Percentiles rank a stretch among this genome's conserved stretches.
phyloP scores from a whole-genome alignment of 495 filamentous ascomycete genomes.

The Tetracladium marchalianum region DNA sequence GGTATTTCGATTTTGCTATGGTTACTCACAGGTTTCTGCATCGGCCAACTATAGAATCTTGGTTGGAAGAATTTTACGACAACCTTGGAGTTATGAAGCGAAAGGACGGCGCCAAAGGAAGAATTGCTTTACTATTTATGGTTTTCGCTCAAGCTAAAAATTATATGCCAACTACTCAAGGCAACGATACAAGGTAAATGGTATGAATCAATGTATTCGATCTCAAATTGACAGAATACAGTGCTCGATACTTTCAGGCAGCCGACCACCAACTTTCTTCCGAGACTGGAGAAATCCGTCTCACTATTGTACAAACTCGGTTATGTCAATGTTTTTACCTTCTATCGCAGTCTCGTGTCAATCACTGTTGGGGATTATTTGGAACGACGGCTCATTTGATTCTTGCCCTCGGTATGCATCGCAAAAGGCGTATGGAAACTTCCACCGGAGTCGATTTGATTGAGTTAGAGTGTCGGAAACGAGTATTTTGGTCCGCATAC shows the following conservation, averaged over 20 bases:
- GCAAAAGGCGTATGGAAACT: constrained; percentile 17
- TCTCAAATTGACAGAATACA: constrained; percentile 12
- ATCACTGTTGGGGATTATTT: constrained; percentile 31
- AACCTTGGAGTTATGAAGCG: constrained; percentile 13
- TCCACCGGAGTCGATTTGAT: constrained; percentile 21
- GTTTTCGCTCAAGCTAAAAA: constrained; percentile 21
- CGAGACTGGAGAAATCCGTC: constrained; percentile 22
- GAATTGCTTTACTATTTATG: constrained; percentile 22
- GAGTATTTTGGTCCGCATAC: constrained; percentile 49
- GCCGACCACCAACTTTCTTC: constrained; percentile 25
- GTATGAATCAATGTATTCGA: constrained; percentile 24
- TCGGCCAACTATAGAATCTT: constrained; percentile 24
- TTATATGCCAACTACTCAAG: constrained; percentile 11
- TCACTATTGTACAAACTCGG: constrained; percentile 28
- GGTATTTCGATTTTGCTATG: constrained; percentile 29
- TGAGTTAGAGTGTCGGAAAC: constrained; percentile 30
- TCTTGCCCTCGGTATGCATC: constrained; percentile 25
- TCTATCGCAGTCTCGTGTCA: constrained; percentile 27
- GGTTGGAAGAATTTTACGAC: constrained; percentile 26
- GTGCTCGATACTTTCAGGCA: constrained; percentile 24
- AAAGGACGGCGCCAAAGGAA: constrained; percentile 11
- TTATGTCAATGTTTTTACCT: constrained; percentile 31
- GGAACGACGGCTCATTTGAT: constrained; percentile 29
- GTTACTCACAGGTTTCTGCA: constrained; percentile 29
- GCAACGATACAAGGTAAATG: constrained; percentile 24